A percentile compares a stretch with the other conserved stretches of the same genome.
phyloP scores from a whole-genome alignment of 805 yeast genomes.

The Metschnikowia arizonensis region DNA sequence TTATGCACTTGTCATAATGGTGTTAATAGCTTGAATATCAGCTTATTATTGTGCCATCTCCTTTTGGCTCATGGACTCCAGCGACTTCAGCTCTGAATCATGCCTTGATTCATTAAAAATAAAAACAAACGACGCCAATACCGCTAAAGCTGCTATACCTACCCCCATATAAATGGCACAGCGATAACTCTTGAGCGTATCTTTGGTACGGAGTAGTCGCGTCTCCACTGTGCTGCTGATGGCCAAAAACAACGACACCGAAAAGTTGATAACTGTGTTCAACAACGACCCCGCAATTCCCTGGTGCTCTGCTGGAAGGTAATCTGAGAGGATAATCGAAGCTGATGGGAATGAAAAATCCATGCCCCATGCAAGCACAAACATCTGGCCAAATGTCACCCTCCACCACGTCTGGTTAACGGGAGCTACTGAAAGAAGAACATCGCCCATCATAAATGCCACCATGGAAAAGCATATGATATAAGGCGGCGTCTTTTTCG shows the following conservation, averaged over 20 bases:
- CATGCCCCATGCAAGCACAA: conserved; percentile 68
- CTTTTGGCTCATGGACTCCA: neutral
- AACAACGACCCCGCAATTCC: conserved; percentile 77
- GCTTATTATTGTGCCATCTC: neutral
- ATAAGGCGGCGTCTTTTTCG: conserved; percentile 45
- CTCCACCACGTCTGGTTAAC: conserved; percentile 57
- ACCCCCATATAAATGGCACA: conserved; percentile 57
- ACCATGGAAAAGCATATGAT: conserved; percentile 48
- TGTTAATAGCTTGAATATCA: too few species aligned
- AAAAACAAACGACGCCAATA: conserved; percentile 24
- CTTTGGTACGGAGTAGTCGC: conserved; percentile 9
- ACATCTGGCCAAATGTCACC: conserved; percentile 51
- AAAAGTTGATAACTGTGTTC: conserved; percentile 66
- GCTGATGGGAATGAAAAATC: conserved; percentile 76
- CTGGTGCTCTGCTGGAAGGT: conserved; percentile 59
- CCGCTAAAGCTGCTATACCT: conserved; percentile 55
- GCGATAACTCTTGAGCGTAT: conserved; percentile 44
- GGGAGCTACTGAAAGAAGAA: conserved; percentile 54
- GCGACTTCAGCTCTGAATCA: neutral
- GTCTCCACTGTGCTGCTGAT: conserved; percentile 63
- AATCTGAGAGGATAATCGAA: conserved; percentile 56
- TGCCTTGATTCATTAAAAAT: conserved; percentile 6
- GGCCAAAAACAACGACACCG: conserved; percentile 66
- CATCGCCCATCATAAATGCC: conserved; percentile 52
- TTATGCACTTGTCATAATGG: too few species aligned